Conservation (phyloP, 768 basidiomycete genomes). For the Omphalotus guepiniiformis region DNA sequence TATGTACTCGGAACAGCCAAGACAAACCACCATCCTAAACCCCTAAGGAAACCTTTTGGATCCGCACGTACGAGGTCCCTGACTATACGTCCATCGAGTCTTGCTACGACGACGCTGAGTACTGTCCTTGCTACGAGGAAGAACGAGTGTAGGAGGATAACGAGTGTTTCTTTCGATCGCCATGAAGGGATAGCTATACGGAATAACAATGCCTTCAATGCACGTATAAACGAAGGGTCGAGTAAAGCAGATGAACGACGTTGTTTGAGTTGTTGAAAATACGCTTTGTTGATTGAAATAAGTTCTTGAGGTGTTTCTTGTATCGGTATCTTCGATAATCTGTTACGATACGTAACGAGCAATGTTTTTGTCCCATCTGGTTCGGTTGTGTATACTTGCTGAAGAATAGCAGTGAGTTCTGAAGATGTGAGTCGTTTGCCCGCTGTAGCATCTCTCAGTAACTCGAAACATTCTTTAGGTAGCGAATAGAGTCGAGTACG, state of each 20-base stretch:
- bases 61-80: conserved; percentile 86
- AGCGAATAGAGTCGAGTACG: conserved; percentile 39
- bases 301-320: neutral
- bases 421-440: conserved; percentile 29
- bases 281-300: neutral
- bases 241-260: conserved; percentile 55
- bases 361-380: conserved; percentile 57
- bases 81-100: conserved; percentile 86
- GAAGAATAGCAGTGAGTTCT: conserved; percentile 45
- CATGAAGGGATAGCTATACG: conserved; percentile 66
- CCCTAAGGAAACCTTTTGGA: conserved; percentile 75
- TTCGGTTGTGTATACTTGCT: conserved; percentile 60
- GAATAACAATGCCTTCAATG: conserved; percentile 68
- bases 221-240: conserved; percentile 63
- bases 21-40: conserved; percentile 83
- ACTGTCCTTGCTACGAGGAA: conserved; percentile 87
- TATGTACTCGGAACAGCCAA: conserved; percentile 91
- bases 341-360: conserved; percentile 62
- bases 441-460: conserved; percentile 23
- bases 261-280: conserved; percentile 38
- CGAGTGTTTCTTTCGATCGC: conserved; percentile 63
- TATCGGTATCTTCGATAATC: conserved; percentile 54
- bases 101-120: conserved; percentile 83
- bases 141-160: conserved; percentile 73
- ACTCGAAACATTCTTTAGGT: conserved; percentile 22